Conservation (phyloP, 257 asterid species). For the Jasminum sambac region DNA sequence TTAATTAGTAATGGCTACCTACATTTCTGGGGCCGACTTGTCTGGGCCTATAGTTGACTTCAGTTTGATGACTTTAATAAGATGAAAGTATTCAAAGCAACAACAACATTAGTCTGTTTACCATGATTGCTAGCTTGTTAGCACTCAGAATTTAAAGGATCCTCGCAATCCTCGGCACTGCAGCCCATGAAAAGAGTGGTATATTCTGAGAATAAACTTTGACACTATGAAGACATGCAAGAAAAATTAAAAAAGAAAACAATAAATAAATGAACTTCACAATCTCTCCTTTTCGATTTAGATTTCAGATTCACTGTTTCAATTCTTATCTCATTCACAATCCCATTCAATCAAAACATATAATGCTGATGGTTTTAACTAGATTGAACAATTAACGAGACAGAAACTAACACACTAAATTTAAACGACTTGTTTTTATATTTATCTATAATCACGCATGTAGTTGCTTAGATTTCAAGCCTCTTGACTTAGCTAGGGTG, state of each 20-base stretch:
- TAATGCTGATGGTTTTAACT: no score
- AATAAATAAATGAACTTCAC: neutral
- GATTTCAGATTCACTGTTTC: neutral
- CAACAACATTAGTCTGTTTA: slow-evolving; percentile 16
- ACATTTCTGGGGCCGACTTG: neutral
- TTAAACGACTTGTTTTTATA: no score
- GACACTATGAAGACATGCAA: slow-evolving; percentile 21
- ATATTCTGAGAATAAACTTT: slow-evolving; percentile 46
- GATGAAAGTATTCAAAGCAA: neutral
- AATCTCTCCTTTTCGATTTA: neutral
- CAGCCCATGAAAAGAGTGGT: slow-evolving; percentile 26
- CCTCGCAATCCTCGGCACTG: slow-evolving; percentile 25
- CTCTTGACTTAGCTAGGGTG: neutral
- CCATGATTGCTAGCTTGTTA: slow-evolving; percentile 17
- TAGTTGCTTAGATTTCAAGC: neutral
- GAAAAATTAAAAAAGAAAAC: neutral
- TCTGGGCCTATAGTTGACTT: neutral
- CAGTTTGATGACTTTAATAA: neutral
- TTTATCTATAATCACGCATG: neutral
- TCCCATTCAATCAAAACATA: no score
- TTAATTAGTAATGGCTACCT: neutral
- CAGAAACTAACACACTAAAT: no score
- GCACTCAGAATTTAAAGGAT: slow-evolving; percentile 16
- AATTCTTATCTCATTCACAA: neutral
- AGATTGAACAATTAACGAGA: no score